Base-by-base conservation (phyloP, 1,284 basidiomycete species). In the Peniophora sp. region DNA sequence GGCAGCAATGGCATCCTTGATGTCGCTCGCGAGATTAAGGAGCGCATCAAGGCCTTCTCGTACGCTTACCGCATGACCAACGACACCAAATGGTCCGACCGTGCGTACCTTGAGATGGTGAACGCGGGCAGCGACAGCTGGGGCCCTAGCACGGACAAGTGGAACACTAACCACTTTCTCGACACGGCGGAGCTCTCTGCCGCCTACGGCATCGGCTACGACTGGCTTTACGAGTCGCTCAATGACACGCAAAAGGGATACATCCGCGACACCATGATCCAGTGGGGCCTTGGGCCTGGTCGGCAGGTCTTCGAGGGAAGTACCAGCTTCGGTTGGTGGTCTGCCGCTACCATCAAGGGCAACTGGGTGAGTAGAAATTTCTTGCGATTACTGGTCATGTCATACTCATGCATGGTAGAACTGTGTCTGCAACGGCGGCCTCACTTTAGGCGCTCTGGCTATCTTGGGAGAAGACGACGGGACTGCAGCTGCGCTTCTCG, bases 181-280 rank as follows among this genome's bases (percentile, higher is more conserved):
- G 97, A 99, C 67, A 75, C 85, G 8, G 96, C 85, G 19, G 97
- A 99, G 67, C 79, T 97, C 62, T 85, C 83, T 24, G 81, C 85
- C 32, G 92, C 88, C 1, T 97, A 84, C 62, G 94, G 79, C 34
- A 89, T 97, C 59, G 97, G 85, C 2, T 99, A 98, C 63, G 97
- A 99, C 67, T 99, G 89, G 89, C 69, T 99, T 50, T 88, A 97
- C 69, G 86, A 96, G 53, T 74, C 80, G 52, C 97, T 91, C 90
- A 81, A 79, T 6, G 67, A 74, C 27, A 76, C 81, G 3, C 90
- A 97, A 69, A 85, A 84, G 64, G 70, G 67, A 41, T 70, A 74
- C 52, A 89, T 99, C 58, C 78, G 81, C 59, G 73, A 66, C 62
- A 87, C 85, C 25, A 84, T 99, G 67, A 76, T 93, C 68, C 72